Percentiles rank a stretch among this genome's conserved stretches.
phyloP scores from a whole-genome alignment of 306 rosid genomes.

The Abrus pulchellus region DNA sequence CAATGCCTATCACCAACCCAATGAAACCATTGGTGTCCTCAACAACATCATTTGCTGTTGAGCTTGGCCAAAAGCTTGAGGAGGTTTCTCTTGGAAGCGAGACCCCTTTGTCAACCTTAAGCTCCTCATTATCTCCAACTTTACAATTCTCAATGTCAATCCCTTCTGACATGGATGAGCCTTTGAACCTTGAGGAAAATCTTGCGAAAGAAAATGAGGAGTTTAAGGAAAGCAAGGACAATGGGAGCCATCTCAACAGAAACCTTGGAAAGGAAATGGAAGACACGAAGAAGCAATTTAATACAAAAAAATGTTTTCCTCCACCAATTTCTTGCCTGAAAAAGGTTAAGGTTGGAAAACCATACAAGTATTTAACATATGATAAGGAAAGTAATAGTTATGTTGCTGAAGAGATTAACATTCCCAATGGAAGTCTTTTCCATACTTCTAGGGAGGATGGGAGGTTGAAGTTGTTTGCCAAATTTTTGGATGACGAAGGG shows the following conservation, averaged over 20 bases:
- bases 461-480: not conserved
- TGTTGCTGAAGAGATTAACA: not conserved
- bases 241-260: not conserved
- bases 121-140: not conserved
- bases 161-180: not conserved
- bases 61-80: not conserved
- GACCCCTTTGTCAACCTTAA: not conserved
- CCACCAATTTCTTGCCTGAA: not conserved
- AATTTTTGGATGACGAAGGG: not conserved
- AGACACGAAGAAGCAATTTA: not conserved
- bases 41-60: not conserved
- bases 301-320: not conserved
- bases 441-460: constrained; percentile 15
- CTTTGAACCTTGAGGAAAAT: not conserved
- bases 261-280: not conserved
- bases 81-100: not conserved
- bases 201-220: not conserved
- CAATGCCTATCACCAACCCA: not conserved
- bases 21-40: not conserved
- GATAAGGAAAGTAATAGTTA: constrained; percentile 1
- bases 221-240: not conserved
- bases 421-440: not conserved
- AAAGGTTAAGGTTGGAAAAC: constrained; percentile 18
- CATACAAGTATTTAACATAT: not conserved
- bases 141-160: not conserved